phyloP scores from a whole-genome alignment of 2,329 filamentous ascomycete species.

The Penicillium sp. region DNA sequence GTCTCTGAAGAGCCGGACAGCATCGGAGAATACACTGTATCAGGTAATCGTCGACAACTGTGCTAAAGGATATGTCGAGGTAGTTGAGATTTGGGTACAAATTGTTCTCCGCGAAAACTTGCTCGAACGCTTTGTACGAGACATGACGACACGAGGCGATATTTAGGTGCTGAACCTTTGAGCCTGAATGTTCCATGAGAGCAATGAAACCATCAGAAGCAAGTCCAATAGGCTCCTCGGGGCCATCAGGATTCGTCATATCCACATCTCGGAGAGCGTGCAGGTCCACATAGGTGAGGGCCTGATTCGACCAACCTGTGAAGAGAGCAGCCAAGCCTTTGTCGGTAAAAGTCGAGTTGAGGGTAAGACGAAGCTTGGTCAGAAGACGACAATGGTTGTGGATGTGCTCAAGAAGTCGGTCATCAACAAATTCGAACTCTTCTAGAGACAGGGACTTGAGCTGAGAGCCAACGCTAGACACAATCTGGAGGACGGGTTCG shows the following conservation, averaged over 20 bases:
- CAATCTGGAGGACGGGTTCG: constrained; percentile 57
- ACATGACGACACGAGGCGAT: constrained; percentile 85
- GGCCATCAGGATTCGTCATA: constrained; percentile 62
- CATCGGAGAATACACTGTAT: constrained; percentile 44
- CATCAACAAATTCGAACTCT: constrained; percentile 62
- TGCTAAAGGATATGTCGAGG: constrained; percentile 70
- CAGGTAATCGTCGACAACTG: constrained; percentile 45
- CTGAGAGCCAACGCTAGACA: constrained; percentile 59
- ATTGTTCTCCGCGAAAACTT: constrained; percentile 63
- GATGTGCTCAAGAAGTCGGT: constrained; percentile 66
- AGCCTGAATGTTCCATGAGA: constrained; percentile 78
- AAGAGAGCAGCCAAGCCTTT: constrained; percentile 70
- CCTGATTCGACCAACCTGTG: constrained; percentile 68
- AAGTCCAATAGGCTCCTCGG: constrained; percentile 64
- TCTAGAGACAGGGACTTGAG: constrained; percentile 77
- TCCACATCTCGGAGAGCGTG: constrained; percentile 75
- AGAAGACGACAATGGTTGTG: constrained; percentile 66
- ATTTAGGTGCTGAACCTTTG: constrained; percentile 63
- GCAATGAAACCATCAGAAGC: constrained; percentile 72
- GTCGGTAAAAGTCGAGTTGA: constrained; percentile 73
- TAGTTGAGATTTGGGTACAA: constrained; percentile 65
- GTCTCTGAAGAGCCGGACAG: constrained; percentile 49
- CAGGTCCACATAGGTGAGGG: constrained; percentile 68
- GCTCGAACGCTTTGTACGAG: constrained; percentile 64
- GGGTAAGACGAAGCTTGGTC: constrained; percentile 73